Evolutionary conservation across 495 filamentous ascomycete genomes (phyloP).

Genomic region (Penicillium alfredii): DNA sequence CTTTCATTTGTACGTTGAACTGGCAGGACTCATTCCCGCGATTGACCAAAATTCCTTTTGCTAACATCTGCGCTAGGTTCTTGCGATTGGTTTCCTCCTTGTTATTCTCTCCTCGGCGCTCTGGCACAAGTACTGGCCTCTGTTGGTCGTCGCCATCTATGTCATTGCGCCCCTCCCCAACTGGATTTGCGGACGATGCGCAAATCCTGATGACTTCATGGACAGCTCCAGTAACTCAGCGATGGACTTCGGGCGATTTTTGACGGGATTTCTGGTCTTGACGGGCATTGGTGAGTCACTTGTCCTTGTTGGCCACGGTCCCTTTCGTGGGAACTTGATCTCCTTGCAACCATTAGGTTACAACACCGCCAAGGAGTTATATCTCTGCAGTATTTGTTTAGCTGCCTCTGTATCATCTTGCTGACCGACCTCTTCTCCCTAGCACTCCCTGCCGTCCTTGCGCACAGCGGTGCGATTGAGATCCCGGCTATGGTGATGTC

Average conservation of each 20-base stretch:
- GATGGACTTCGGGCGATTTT: constrained; percentile 87
- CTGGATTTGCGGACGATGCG: constrained; percentile 83
- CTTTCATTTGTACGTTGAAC: constrained; percentile 92
- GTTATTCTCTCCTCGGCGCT: constrained; percentile 97
- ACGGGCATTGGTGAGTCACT: constrained; percentile 86
- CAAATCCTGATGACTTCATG: constrained; percentile 96
- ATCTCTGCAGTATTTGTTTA: background rate
- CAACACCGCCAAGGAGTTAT: no score
- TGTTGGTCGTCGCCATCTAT: constrained; percentile 94
- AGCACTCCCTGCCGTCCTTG: constrained; percentile 90
- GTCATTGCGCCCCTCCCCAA: constrained; percentile 90
- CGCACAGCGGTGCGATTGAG: constrained; percentile 74
- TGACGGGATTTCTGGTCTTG: constrained; percentile 93
- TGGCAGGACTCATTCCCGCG: no score
- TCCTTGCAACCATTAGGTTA: background rate
- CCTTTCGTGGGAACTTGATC: background rate
- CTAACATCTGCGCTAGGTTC: constrained; percentile 53
- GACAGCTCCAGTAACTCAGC: constrained; percentile 73
- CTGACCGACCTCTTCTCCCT: constrained; percentile 19
- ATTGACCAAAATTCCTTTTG: no score
- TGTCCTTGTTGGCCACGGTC: constrained; percentile 1
- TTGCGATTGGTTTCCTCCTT: constrained; percentile 97
- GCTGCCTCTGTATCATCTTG: background rate
- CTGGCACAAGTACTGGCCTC: constrained; percentile 84
- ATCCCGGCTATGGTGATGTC: constrained; percentile 93